These are phyloP conservation scores for Lentinus brumalis DNA, from an alignment of 768 basidiomycete genomes.

Conservation along the genomic window DNA sequence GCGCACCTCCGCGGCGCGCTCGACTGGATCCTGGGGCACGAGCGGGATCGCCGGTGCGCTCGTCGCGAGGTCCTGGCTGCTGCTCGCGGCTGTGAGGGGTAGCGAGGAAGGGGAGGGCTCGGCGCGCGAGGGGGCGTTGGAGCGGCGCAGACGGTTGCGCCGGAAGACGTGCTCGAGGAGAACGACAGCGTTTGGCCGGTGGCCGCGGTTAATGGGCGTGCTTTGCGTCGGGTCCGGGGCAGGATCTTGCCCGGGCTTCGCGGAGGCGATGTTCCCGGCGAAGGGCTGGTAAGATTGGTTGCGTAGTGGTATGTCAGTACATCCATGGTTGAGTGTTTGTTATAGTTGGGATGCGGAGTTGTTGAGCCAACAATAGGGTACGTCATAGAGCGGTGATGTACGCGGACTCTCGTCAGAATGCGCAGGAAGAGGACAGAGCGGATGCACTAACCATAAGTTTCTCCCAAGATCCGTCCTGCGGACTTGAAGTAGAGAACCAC, in stretches of 20 bases:
- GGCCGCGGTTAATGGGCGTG: neutral
- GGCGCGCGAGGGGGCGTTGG: neutral
- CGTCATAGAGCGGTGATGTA: neutral
- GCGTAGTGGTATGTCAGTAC: neutral
- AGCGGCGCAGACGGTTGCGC: conserved; percentile 8
- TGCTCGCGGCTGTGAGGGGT: conserved; percentile 7
- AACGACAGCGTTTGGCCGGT: neutral
- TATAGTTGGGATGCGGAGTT: neutral
- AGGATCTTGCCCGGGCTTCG: conserved; percentile 10
- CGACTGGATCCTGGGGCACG: conserved; percentile 16
- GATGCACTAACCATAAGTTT: conserved; percentile 46
- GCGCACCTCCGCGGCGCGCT: conserved; percentile 41
- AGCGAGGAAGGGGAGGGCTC: neutral
- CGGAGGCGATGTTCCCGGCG: conserved; percentile 14
- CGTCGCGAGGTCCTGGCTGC: neutral
- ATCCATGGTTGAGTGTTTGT: too few relatives aligned
- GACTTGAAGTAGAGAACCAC: conserved; percentile 17
- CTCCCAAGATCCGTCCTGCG: conserved; percentile 44
- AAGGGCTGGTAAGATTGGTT: conserved; percentile 15
- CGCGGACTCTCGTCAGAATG: too few relatives aligned
- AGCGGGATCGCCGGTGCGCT: conserved; percentile 9
- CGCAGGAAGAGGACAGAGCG: neutral
- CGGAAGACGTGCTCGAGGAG: conserved; percentile 13
- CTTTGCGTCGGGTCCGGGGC: neutral
- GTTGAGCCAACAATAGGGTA: neutral